phyloP scores from a whole-genome alignment of 495 filamentous ascomycete species.

The Aspergillus incahuasiensis region DNA sequence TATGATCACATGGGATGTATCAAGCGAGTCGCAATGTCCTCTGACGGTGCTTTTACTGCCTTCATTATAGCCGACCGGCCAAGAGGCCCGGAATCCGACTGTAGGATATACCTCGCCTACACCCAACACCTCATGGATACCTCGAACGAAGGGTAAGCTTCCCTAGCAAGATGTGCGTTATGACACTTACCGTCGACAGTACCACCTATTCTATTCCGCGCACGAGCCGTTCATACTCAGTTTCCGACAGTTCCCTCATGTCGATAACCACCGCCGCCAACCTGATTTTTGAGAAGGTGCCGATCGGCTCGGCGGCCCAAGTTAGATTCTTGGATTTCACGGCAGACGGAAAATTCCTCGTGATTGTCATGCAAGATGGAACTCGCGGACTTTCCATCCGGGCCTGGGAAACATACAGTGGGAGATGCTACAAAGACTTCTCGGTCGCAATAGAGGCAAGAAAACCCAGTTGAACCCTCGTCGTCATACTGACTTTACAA shows the following conservation, averaged over 20 bases:
- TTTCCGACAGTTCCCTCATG: constrained; percentile 3
- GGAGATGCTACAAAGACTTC: constrained; percentile 1
- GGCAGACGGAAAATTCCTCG: constrained; percentile 6
- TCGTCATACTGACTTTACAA: background rate
- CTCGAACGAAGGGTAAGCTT: constrained; percentile 6
- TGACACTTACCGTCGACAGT: background rate
- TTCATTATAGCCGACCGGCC: constrained; percentile 9
- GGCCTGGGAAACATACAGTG: constrained; percentile 8
- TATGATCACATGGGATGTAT: constrained; percentile 12
- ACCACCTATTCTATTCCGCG: background rate
- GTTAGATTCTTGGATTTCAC: constrained; percentile 15
- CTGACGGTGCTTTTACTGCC: constrained; percentile 9
- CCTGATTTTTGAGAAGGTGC: background rate
- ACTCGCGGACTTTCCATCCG: constrained; percentile 3
- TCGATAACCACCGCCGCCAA: constrained; percentile 1
- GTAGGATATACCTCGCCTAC: constrained; percentile 9
- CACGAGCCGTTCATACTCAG: constrained; percentile 13
- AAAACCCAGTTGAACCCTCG: background rate
- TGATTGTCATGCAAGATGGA: constrained; percentile 10
- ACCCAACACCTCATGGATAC: constrained; percentile 13
- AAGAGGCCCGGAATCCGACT: background rate
- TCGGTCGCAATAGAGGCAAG: constrained; percentile 10
- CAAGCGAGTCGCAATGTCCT: constrained; percentile 12
- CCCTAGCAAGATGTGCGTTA: too few relatives aligned
- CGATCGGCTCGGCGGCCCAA: constrained; percentile 4